A percentile compares a stretch with the other conserved stretches of the same genome.
These are phyloP conservation scores for Ilyonectria mors-panacis DNA, from an alignment of 2,329 filamentous ascomycete species.

Conservation along the genomic window DNA sequence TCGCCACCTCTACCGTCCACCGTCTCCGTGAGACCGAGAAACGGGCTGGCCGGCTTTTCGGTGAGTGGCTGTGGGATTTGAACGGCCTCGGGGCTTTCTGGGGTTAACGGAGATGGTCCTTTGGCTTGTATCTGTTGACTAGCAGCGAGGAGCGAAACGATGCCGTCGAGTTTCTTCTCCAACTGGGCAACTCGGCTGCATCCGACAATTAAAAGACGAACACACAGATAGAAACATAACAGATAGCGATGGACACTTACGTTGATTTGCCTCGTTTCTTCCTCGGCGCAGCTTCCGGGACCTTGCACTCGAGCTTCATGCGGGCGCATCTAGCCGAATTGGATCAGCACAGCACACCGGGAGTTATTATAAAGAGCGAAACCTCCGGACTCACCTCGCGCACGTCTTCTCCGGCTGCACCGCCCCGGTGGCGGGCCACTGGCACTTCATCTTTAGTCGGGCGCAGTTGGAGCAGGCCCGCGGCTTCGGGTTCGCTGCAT, in stretches of 20 bases:
- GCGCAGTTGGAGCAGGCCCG: constrained; percentile 55
- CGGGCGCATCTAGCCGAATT: constrained; percentile 50
- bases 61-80: constrained; percentile 7
- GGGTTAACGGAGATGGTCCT: constrained; percentile 41
- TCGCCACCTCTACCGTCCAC: background rate
- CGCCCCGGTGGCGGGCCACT: constrained; percentile 48
- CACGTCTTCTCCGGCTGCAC: constrained; percentile 41
- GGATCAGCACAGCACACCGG: constrained; percentile 1
- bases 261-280: constrained; percentile 56
- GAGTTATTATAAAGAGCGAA: background rate
- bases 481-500: constrained; percentile 36
- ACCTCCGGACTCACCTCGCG: constrained; percentile 44
- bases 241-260: constrained; percentile 33
- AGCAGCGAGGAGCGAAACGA: constrained; percentile 55
- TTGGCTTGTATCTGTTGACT: constrained; percentile 47
- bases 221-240: background rate
- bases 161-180: constrained; percentile 58
- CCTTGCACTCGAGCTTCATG: constrained; percentile 52
- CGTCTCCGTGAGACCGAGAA: background rate
- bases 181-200: constrained; percentile 55
- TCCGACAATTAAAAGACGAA: constrained; percentile 4
- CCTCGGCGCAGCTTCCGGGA: constrained; percentile 53
- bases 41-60: background rate
- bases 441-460: constrained; percentile 56
- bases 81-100: constrained; percentile 41